Evolutionary conservation across 305 asterid species (phyloP).

Genomic region (Caryopteris hybrid): DNA sequence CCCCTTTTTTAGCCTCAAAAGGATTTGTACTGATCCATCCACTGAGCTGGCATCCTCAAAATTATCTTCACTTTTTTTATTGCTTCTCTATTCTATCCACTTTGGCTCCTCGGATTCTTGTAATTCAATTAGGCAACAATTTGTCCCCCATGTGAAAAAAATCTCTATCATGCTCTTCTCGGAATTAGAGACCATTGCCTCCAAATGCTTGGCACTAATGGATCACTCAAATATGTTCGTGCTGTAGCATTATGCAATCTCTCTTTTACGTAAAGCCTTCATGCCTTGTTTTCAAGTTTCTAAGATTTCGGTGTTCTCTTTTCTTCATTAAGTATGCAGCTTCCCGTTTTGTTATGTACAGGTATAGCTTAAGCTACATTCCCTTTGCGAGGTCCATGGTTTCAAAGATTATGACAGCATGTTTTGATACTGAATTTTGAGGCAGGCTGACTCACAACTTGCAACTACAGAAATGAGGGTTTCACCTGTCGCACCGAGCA

Average conservation of each 20-base stretch:
- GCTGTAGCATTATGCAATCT: background rate
- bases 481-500: background rate
- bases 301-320: background rate
- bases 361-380: constrained; percentile 96
- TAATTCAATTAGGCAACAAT: background rate
- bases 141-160: background rate
- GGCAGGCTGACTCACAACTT: constrained; percentile 15
- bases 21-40: background rate
- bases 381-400: constrained; percentile 97
- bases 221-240: background rate
- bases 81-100: background rate
- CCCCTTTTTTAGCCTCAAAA: background rate
- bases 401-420: constrained; percentile 72
- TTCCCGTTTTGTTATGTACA: constrained; percentile 31
- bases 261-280: background rate
- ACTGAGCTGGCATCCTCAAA: background rate
- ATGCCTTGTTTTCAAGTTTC: background rate
- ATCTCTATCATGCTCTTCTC: background rate
- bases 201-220: background rate
- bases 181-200: background rate
- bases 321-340: too few relatives aligned
- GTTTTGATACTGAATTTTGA: constrained; percentile 92
- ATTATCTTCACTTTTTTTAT: background rate
- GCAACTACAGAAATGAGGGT: constrained; percentile 16
- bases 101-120: background rate